These are phyloP conservation scores for Solanum verrucosum DNA, from an alignment of 257 asterid genomes.

Conservation along the genomic window DNA sequence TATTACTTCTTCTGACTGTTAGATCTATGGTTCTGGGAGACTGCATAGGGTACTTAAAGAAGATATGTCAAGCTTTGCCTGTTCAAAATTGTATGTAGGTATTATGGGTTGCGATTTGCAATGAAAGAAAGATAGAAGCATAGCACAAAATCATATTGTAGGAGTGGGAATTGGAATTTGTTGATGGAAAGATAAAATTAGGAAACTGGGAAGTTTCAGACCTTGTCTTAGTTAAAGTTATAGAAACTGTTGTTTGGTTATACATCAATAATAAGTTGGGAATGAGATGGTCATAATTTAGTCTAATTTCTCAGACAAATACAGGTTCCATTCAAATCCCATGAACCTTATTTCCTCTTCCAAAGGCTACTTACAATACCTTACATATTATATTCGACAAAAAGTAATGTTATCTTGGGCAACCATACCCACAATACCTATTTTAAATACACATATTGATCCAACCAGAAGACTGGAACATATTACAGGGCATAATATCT, in stretches of 20 bases:
- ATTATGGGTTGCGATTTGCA: not conserved
- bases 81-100: not conserved
- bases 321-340: not conserved
- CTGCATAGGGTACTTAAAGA: not conserved
- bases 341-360: not conserved
- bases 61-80: not conserved
- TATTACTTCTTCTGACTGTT: not conserved
- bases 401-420: not conserved
- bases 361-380: not conserved
- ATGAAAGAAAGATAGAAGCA: not conserved
- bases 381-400: not conserved
- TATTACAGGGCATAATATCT: not conserved
- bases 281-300: not conserved
- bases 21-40: not conserved
- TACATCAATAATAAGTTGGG: not conserved
- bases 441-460: not conserved
- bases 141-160: not conserved
- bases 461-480: not conserved
- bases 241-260: not conserved
- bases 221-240: not conserved
- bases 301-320: not conserved
- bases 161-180: not conserved
- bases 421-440: not conserved
- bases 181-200: not conserved
- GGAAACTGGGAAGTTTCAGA: not conserved